Conservation (phyloP, 2,329 filamentous ascomycete genomes). For the Thielaviopsis cerberus region DNA sequence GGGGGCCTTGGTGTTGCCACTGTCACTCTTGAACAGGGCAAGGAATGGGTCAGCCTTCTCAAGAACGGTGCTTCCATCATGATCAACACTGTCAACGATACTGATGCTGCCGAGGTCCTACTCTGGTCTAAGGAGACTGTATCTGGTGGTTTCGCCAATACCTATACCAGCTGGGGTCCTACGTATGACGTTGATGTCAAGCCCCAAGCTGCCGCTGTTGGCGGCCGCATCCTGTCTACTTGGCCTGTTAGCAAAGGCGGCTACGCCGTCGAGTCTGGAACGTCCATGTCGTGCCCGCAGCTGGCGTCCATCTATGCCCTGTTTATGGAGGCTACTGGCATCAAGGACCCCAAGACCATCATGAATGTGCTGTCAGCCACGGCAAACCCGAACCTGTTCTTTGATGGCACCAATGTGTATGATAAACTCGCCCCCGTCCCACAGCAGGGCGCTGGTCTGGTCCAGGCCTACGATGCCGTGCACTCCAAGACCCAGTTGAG, state of each 20-base stretch:
- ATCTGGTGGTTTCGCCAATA: slow-evolving; percentile 22
- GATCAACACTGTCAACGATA: background rate
- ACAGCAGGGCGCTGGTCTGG: slow-evolving; percentile 29
- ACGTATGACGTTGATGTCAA: slow-evolving; percentile 13
- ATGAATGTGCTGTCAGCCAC: slow-evolving; percentile 26
- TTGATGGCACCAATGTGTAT: slow-evolving; percentile 16
- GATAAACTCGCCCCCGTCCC: slow-evolving; percentile 25
- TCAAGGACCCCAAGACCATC: slow-evolving; percentile 24
- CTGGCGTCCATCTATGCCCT: slow-evolving; percentile 12
- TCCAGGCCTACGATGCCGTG: slow-evolving; percentile 25
- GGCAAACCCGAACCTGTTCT: slow-evolving; percentile 24
- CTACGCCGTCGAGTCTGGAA: slow-evolving; percentile 12
- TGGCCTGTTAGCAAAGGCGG: slow-evolving; percentile 8
- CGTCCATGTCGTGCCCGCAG: slow-evolving; percentile 13
- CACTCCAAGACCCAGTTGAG: slow-evolving; percentile 21
- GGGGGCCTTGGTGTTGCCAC: slow-evolving; percentile 3
- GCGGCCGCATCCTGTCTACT: slow-evolving; percentile 14
- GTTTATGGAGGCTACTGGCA: slow-evolving; percentile 24
- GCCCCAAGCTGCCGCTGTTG: slow-evolving; percentile 13
- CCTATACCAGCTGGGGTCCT: slow-evolving; percentile 12
- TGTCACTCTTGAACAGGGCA: slow-evolving; percentile 7
- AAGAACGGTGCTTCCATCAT: background rate
- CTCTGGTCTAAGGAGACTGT: slow-evolving; percentile 17
- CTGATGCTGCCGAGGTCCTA: slow-evolving; percentile 18
- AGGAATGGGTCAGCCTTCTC: background rate